Evolutionary conservation across 163 green algal species (phyloP), one percentile per base, ranked within the genome.

Genomic region (Scenedesmus sp.): DNA sequence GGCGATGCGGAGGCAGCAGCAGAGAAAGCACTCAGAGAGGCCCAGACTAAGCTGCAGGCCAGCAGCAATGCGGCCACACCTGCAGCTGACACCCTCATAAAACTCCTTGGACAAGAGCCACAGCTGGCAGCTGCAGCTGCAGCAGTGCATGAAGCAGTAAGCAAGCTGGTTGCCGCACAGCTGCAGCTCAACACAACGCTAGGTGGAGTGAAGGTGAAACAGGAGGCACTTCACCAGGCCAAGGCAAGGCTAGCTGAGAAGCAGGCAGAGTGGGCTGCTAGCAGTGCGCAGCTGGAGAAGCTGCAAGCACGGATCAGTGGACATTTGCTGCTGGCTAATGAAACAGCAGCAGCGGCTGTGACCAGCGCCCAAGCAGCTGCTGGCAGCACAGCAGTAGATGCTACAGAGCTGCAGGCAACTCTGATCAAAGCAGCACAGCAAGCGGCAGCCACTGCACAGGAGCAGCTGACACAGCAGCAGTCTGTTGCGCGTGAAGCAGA

Each of bases 391-490:
- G 65, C 5, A 30, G 10, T 61, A 6, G 61, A 89, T 68, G 65
- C 65, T 40, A 46, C 65, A 12, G 26, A 42, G 35, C 5, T 78
- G 72, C 70, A 81, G 16, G 35, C 33, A 12, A n/a, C 18, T 30
- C 3, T 90, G 72, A 20, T 78, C 7, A 72, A 56, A 40, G 70
- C 85, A 56, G 85, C 85, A 0, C 53, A 78, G 42, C 13, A 3
- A 9, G 85, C 85, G 37, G 70, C 70, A n/a, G 72, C 85, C 30
- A 15, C 44, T 9, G 85, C 72, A 56, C 44, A 84, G 44, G 72
- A 30, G n/a, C 85, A 90, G 70, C 46, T 90, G 42, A 72, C 15
- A 7, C 37, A 59, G 43, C 85, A 90, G 85, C 85, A 76, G 35
- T 35, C 20, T 40, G 33, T 85, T 30, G 85, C 85, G 30, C 30